Conservation (phyloP, 768 basidiomycete genomes). For the Lactifluus rugatus region DNA sequence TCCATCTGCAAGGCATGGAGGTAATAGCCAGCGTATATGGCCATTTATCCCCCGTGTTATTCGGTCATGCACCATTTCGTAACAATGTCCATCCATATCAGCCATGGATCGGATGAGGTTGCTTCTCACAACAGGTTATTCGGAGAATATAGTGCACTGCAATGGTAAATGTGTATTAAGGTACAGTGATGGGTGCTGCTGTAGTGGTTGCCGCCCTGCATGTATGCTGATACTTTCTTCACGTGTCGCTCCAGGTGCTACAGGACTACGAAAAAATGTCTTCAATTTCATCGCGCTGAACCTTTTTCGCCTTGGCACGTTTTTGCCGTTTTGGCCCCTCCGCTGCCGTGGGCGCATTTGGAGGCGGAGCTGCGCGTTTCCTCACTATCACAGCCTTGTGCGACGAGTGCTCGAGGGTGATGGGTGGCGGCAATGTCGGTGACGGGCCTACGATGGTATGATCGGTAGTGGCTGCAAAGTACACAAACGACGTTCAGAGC, state of each 20-base stretch:
- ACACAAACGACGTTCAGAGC: background rate
- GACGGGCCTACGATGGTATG: background rate
- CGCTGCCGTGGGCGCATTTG: background rate
- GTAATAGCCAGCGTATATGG: background rate
- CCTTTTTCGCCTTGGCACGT: background rate
- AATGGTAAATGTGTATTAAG: too few species aligned
- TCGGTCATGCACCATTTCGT: constrained; percentile 4
- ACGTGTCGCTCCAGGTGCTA: background rate
- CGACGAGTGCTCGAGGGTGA: background rate
- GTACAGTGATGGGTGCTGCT: too few species aligned
- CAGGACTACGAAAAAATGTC: constrained; percentile 16
- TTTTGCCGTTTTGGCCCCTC: background rate
- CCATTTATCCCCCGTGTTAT: background rate
- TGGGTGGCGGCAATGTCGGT: background rate
- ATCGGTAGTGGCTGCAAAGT: background rate
- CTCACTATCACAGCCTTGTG: constrained; percentile 3
- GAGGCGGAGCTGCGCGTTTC: background rate
- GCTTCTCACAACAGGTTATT: too few species aligned
- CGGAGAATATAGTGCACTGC: too few species aligned
- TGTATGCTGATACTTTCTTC: background rate
- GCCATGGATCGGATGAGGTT: background rate
- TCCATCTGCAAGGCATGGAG: background rate
- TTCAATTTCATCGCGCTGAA: constrained; percentile 15
- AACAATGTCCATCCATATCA: background rate
- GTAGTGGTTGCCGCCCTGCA: too few species aligned